phyloP scores from a whole-genome alignment of 768 basidiomycete species.

The Phaeotremella skinneri region DNA sequence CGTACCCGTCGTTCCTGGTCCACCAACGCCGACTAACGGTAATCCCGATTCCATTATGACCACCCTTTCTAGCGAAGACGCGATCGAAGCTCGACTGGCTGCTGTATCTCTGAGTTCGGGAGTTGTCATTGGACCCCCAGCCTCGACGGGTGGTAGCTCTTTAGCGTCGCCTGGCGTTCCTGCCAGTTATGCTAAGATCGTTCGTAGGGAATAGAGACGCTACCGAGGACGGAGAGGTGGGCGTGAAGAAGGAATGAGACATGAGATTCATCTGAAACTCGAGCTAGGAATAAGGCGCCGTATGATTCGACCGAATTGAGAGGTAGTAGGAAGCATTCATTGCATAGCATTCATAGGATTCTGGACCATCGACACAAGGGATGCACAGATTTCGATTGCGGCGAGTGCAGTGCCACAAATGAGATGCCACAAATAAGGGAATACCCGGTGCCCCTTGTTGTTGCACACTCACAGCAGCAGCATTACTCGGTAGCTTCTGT shows the following conservation, averaged over 20 bases:
- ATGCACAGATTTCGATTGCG: too few species aligned
- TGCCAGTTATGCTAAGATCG: slow-evolving; percentile 41
- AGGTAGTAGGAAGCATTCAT: neutral
- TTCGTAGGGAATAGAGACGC: slow-evolving; percentile 32
- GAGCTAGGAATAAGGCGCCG: too few species aligned
- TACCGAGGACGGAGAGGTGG: neutral
- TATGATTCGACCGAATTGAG: neutral
- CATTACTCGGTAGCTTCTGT: too few species aligned
- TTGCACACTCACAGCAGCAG: too few species aligned
- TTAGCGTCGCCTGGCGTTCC: neutral
- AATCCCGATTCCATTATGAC: neutral
- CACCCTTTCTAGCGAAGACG: slow-evolving; percentile 22
- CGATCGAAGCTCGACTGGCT: slow-evolving; percentile 42
- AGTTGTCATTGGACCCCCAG: slow-evolving; percentile 39
- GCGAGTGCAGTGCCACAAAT: too few species aligned
- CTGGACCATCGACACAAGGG: too few species aligned
- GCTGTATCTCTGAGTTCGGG: slow-evolving; percentile 37
- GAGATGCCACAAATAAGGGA: too few species aligned
- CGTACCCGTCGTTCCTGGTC: too few species aligned
- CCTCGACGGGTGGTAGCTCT: neutral
- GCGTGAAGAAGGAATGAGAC: neutral
- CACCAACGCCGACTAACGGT: too few species aligned
- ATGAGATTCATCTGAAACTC: neutral
- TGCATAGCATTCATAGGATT: neutral
- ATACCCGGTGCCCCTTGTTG: too few species aligned